These are phyloP conservation scores for Candida ovalis DNA, from an alignment of 805 yeast species.

Conservation along the genomic window DNA sequence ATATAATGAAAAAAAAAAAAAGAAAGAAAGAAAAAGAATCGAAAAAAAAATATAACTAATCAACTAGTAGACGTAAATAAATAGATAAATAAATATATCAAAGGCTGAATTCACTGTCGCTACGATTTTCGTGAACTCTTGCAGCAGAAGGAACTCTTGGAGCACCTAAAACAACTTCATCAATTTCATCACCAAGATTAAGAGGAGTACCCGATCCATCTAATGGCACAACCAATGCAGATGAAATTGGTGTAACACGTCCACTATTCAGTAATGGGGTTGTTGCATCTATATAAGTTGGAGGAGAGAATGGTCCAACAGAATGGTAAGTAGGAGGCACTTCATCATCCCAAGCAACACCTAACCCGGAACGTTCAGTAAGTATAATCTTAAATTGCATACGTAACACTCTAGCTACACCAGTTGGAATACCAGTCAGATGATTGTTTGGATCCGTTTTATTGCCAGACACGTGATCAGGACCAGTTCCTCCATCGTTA, in stretches of 20 bases:
- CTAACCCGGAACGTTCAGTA: conserved; percentile 91
- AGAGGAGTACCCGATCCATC: conserved; percentile 3
- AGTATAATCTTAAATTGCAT: conserved; percentile 88
- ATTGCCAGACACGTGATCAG: conserved; percentile 28
- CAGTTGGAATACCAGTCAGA: conserved; percentile 73
- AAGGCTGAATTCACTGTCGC: not conserved
- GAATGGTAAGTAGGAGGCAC: conserved; percentile 96
- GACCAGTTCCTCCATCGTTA: conserved; percentile 30
- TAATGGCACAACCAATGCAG: conserved; percentile 22
- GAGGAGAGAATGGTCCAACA: conserved; percentile 81
- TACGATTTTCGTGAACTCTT: conserved; percentile 1
- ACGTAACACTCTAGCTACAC: conserved; percentile 88
- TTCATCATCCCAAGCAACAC: conserved; percentile 98
- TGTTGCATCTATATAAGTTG: conserved; percentile 54
- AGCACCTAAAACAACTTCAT: conserved; percentile 13
- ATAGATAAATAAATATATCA: not conserved
- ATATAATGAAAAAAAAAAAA: not conserved
- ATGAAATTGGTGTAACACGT: conserved; percentile 12
- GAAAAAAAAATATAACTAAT: too few relatives aligned
- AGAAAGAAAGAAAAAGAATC: too few relatives aligned
- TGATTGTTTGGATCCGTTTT: conserved; percentile 26
- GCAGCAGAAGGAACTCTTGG: conserved; percentile 14
- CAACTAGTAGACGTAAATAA: too few relatives aligned
- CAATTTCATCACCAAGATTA: conserved; percentile 1
- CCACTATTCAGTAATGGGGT: conserved; percentile 4